Base-by-base conservation (phyloP, 305 asterid species). In the Solanum hybrid region DNA sequence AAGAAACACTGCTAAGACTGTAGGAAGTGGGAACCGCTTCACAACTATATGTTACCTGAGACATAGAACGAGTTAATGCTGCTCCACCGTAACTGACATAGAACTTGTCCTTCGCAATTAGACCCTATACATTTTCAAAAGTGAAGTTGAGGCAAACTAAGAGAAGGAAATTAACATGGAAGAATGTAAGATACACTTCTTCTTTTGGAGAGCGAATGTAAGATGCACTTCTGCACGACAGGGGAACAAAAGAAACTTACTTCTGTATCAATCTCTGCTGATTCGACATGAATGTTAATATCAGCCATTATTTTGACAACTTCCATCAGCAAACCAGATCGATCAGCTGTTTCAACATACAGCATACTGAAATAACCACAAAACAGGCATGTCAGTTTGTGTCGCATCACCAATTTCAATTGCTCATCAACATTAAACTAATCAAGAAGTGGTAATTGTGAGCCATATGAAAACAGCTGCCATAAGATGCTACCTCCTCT, bases 181-280 rank as follows among this genome's bases (percentile, higher is more conserved):
- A 37, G 37, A 75, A n/a, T 33, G 64, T 37, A 40, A n/a, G 34
- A 61, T 51, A 35, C 88, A 12, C 57, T 82, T 82, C 31, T 89
- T 89, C 31, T 89, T 89, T 34, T n/a, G 39, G 24, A 33, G 4
- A 35, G 90, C 20, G 85, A 77, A 26, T 67, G 88, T 11, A 57
- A 84, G 76, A 85, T 51, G 29, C 87, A 51, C 78, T 34, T 77
- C 75, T 46, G 29, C 64, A 10, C 6, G 10, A 85, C 9, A 0
- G 28, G 88, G 76, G 46, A 51, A 85, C 36, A n/a, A 16, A 83
- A 57, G 85, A 79, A 87, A 26, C 91, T 89, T 93, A 97, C 99
- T 89, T 97, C 99, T 57, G 99, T 97, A 67, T 97, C 99, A 74
- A 97, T 97, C 93, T 97, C 99, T 1, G 99, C 99, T 64, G 99